Evolutionary conservation across 148 eudicot genomes (phyloP).

Genomic region (Vaccinium corymbosum): DNA sequence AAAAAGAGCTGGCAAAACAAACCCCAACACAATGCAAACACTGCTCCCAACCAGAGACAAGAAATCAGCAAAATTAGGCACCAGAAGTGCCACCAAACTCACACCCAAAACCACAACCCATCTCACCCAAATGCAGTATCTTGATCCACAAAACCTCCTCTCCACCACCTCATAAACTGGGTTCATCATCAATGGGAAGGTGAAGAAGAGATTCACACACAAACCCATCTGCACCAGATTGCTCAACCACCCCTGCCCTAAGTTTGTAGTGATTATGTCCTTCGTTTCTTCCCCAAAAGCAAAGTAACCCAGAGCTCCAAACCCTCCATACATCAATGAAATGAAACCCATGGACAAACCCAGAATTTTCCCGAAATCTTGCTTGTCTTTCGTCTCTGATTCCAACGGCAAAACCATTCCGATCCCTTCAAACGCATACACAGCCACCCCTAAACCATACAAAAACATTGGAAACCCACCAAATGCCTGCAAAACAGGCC

Average conservation of each 20-base stretch:
- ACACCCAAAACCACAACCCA: conserved; percentile 51
- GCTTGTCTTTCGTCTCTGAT: conserved; percentile 45
- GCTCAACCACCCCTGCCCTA: conserved; percentile 53
- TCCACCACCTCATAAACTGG: conserved; percentile 70
- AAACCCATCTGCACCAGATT: conserved; percentile 53
- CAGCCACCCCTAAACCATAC: conserved; percentile 59
- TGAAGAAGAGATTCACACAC: conserved; percentile 56
- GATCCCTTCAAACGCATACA: conserved; percentile 66
- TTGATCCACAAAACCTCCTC: conserved; percentile 38
- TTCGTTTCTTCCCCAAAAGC: conserved; percentile 59
- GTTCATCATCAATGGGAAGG: conserved; percentile 74
- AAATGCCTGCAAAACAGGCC: conserved; percentile 38
- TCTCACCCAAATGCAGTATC: conserved; percentile 51
- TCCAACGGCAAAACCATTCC: conserved; percentile 68
- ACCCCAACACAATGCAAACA: conserved; percentile 59
- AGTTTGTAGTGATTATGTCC: conserved; percentile 64
- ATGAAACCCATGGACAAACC: conserved; percentile 53
- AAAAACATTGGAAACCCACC: conserved; percentile 46
- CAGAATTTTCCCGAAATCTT: conserved; percentile 44
- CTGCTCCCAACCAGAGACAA: conserved; percentile 71
- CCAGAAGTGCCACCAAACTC: conserved; percentile 45
- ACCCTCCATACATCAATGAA: conserved; percentile 44
- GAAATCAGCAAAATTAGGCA: conserved; percentile 70
- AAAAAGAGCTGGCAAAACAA: conserved; percentile 64
- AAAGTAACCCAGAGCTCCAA: conserved; percentile 60